These are phyloP conservation scores for Flaveria trinervia DNA, from an alignment of 129 eudicot species.

Conservation along the genomic window DNA sequence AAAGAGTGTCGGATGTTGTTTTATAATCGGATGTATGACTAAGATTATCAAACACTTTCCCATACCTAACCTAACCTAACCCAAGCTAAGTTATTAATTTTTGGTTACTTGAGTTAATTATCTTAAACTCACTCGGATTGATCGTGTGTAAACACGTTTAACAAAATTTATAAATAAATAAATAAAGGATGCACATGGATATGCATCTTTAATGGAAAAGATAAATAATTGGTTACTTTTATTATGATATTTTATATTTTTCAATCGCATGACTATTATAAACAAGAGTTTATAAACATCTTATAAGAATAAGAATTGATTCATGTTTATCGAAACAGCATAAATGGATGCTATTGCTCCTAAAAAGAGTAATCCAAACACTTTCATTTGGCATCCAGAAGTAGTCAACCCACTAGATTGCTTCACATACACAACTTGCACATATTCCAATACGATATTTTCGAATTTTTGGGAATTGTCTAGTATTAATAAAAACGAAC, in stretches of 20 bases:
- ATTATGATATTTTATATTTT: background rate
- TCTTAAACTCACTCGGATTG: too few species aligned
- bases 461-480: background rate
- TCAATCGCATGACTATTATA: background rate
- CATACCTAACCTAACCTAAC: too few species aligned
- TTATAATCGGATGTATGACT: too few species aligned
- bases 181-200: too few species aligned
- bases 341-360: too few species aligned
- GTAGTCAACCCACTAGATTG: slow-evolving; percentile 30
- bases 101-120: too few species aligned
- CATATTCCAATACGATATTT: slow-evolving; percentile 18
- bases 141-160: too few species aligned
- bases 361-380: slow-evolving; percentile 26
- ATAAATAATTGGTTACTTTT: too few species aligned
- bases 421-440: slow-evolving; percentile 26
- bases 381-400: slow-evolving; percentile 25
- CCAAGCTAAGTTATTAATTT: too few species aligned
- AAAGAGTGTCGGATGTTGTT: too few species aligned
- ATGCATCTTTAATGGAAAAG: too few species aligned
- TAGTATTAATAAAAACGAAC: background rate
- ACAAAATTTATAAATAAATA: too few species aligned
- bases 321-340: background rate
- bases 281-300: background rate
- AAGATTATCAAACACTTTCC: background rate
- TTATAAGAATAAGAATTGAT: background rate